Conservation (phyloP, 2,329 filamentous ascomycete species). For the Elsinoe batatas region DNA sequence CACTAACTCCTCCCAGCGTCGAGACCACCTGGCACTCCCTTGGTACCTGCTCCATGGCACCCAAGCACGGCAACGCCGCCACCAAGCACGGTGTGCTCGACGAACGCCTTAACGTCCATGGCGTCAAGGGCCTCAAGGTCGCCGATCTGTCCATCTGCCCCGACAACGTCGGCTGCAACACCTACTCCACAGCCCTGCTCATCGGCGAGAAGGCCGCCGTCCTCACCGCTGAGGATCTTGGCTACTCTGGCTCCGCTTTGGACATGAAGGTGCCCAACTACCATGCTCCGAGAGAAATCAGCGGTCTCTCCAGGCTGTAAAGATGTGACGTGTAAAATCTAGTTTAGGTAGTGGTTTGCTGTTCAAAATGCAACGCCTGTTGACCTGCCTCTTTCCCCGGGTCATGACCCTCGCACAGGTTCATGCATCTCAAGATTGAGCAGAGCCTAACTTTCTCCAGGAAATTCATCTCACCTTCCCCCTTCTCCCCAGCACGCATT, state of each 20-base stretch:
- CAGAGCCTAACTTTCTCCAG: background rate
- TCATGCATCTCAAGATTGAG: background rate
- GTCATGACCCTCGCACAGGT: background rate
- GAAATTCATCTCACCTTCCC: background rate
- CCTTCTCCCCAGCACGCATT: background rate
- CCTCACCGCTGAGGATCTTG: slow-evolving; percentile 62
- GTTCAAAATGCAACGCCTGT: background rate
- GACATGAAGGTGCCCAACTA: slow-evolving; percentile 62
- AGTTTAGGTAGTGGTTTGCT: background rate
- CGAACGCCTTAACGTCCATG: slow-evolving; percentile 67
- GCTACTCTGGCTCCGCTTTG: slow-evolving; percentile 60
- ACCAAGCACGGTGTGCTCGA: slow-evolving; percentile 72
- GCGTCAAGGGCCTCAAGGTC: slow-evolving; percentile 67
- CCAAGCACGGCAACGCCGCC: slow-evolving; percentile 64
- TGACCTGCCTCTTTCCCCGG: background rate
- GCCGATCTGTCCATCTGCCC: slow-evolving; percentile 68
- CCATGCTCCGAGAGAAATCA: slow-evolving; percentile 37
- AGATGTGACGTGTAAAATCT: background rate
- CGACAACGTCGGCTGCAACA: slow-evolving; percentile 59
- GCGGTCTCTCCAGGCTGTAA: slow-evolving; percentile 34
- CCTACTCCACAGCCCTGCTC: slow-evolving; percentile 59
- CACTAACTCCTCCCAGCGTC: slow-evolving; percentile 41
- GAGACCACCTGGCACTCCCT: slow-evolving; percentile 66
- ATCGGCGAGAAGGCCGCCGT: slow-evolving; percentile 67
- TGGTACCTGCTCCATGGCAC: slow-evolving; percentile 67